phyloP scores from a whole-genome alignment of 2,329 filamentous ascomycete genomes.

The Rhynchosporium secalis region DNA sequence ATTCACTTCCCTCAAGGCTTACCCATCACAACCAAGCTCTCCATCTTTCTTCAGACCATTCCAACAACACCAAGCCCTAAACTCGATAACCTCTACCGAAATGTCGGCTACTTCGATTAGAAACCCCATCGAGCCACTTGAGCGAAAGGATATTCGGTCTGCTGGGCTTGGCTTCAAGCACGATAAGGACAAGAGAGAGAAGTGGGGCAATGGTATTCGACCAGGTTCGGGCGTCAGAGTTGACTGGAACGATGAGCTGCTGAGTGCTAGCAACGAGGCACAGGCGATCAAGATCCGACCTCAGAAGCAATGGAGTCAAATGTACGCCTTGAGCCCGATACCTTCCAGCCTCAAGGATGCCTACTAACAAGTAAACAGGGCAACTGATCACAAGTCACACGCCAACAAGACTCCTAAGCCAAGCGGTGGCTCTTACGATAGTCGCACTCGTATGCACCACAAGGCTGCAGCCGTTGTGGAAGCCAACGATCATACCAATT shows the following conservation, averaged over 20 bases:
- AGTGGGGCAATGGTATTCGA: constrained; percentile 36
- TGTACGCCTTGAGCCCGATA: constrained; percentile 22
- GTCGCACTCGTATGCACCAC: constrained; percentile 26
- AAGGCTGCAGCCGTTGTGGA: constrained; percentile 33
- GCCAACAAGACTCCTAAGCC: constrained; percentile 32
- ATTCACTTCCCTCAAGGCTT: constrained; percentile 15
- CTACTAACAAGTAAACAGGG: constrained; percentile 12
- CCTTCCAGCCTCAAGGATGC: not conserved
- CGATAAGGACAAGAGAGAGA: constrained; percentile 36
- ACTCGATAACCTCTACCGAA: constrained; percentile 5
- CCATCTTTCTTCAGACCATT: constrained; percentile 11
- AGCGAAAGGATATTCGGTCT: constrained; percentile 38
- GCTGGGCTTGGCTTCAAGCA: constrained; percentile 35
- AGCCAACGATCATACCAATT: constrained; percentile 26
- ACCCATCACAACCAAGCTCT: constrained; percentile 9
- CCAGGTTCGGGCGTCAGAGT: constrained; percentile 26
- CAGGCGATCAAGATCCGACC: constrained; percentile 35
- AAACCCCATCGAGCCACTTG: constrained; percentile 28
- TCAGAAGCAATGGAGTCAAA: constrained; percentile 28
- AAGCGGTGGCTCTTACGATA: constrained; percentile 13
- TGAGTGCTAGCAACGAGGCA: constrained; percentile 16
- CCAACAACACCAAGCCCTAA: constrained; percentile 10
- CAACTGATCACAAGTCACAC: constrained; percentile 26
- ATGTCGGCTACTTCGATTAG: constrained; percentile 24
- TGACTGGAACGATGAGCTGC: constrained; percentile 14